A percentile compares a stretch with the other conserved stretches of the same genome.
Evolutionary conservation across 1,284 basidiomycete genomes (phyloP).

Genomic region (Mycena sp.): DNA sequence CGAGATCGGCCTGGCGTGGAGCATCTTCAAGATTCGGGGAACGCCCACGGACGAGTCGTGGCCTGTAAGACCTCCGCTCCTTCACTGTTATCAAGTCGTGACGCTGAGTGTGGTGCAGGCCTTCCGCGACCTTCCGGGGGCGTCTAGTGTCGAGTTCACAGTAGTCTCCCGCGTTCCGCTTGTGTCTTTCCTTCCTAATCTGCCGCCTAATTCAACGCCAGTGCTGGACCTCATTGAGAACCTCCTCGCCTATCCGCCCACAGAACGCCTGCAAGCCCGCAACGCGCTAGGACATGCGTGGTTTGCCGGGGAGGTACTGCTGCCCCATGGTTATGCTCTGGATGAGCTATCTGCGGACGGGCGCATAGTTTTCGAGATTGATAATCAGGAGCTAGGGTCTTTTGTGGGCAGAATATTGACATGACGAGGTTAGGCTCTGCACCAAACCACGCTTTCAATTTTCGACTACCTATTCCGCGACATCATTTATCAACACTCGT

Average conservation of each 20-base stretch:
- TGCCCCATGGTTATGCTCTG: background rate
- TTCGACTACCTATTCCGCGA: no score
- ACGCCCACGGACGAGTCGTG: constrained; percentile 74
- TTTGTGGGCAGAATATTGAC: background rate
- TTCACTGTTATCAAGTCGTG: background rate
- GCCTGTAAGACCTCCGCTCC: constrained; percentile 65
- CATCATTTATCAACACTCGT: no score
- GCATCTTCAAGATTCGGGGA: constrained; percentile 83
- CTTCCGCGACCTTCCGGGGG: constrained; percentile 70
- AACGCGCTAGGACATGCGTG: constrained; percentile 34
- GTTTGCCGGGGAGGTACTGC: constrained; percentile 20
- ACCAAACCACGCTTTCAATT: no score
- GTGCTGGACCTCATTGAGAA: constrained; percentile 32
- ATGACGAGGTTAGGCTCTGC: no score
- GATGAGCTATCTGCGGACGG: background rate
- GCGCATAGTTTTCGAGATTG: constrained; percentile 10
- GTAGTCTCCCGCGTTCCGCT: constrained; percentile 59
- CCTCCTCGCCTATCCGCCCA: constrained; percentile 35
- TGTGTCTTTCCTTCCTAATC: constrained; percentile 60
- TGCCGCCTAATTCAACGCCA: constrained; percentile 45
- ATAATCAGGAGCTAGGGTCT: background rate
- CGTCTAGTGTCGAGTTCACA: constrained; percentile 66
- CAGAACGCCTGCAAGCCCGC: constrained; percentile 28
- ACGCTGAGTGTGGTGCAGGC: background rate
- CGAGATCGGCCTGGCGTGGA: constrained; percentile 85